Evolutionary conservation across 371 early-diverging fungal genomes (phyloP).

Genomic region (Neoconidiobolus thromboides): DNA sequence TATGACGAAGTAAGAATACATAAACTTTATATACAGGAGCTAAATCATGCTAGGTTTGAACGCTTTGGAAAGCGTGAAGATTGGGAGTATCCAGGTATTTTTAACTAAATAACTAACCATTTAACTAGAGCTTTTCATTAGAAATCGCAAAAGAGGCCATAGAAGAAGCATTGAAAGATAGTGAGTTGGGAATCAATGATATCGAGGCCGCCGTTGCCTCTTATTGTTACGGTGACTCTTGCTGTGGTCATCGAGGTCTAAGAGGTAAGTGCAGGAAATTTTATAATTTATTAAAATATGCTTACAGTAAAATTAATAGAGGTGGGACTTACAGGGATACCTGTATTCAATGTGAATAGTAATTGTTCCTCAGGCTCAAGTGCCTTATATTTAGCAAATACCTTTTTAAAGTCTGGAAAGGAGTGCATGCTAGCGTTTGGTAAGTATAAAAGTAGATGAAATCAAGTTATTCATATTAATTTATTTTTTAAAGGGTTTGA

Average conservation of each 20-base stretch:
- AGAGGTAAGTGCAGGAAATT: background rate
- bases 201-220: slow-evolving; percentile 33
- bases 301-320: slow-evolving; percentile 6
- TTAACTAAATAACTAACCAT: background rate
- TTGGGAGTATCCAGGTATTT: slow-evolving; percentile 32
- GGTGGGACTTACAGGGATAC: slow-evolving; percentile 17
- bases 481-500: background rate
- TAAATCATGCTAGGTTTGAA: background rate
- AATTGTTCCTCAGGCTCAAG: slow-evolving; percentile 63
- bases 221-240: slow-evolving; percentile 45
- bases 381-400: slow-evolving; percentile 49
- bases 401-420: slow-evolving; percentile 35
- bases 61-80: slow-evolving; percentile 20
- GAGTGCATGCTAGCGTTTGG: background rate
- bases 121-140: slow-evolving; percentile 8
- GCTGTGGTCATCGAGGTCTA: slow-evolving; percentile 45
- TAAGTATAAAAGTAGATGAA: background rate
- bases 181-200: slow-evolving; percentile 36
- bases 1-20: slow-evolving; percentile 42
- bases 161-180: slow-evolving; percentile 54
- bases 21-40: slow-evolving; percentile 1
- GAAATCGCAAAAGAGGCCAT: slow-evolving; percentile 53
- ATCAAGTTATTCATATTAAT: no score
- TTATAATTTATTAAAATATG: background rate
- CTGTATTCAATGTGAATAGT: slow-evolving; percentile 55